Evolutionary conservation across 768 basidiomycete species (phyloP), one percentile per base, ranked within the genome.

Genomic region (Chalciporus chontae): DNA sequence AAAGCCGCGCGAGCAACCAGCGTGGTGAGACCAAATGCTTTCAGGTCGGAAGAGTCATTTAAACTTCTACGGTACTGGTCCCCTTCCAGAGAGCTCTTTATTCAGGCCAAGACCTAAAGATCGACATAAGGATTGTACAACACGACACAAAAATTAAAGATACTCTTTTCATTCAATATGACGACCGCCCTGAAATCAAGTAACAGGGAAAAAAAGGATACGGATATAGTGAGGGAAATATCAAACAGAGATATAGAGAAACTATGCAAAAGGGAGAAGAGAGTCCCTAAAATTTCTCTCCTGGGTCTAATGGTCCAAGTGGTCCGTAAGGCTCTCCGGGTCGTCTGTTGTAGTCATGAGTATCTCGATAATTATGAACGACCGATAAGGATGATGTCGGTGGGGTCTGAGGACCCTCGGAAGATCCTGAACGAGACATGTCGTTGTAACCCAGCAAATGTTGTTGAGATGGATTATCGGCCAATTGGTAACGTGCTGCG

Each of bases 271-370:
- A n/a, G n/a, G 32, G 15, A 50, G 49, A 52, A 49, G 56, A 42
- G 47, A 55, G 64, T 62, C 42, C 61, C 69, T 65, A 83, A 67
- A 79, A 75, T 64, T 68, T 76, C 47, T 76, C 72, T 45, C 79
- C 71, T 27, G 83, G 83, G 65, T 82, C 83, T 50, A 85, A 65
- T 39, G 83, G 83, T 47, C 83, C 79, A 40, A 79, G 63, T 0
- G 78, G 78, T 31, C 78, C 79, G 46, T 79, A 79, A 36, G 66
- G 64, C 41, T 69, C 64, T 47, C 57, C 61, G 10, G 59, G 55
- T 57, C 67, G 64, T 26, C 63, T 72, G 50, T 69, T 69, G 51
- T 75, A 64, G 63, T 72, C 66, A 58, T 71, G 66, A 67, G 67
- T 45, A 32, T 50, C 52, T 18, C 29, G 51, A n/a, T 48, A 50